These are phyloP conservation scores for Aspergillus aculeatus DNA, from an alignment of 2,329 filamentous ascomycete genomes.

Conservation along the genomic window DNA sequence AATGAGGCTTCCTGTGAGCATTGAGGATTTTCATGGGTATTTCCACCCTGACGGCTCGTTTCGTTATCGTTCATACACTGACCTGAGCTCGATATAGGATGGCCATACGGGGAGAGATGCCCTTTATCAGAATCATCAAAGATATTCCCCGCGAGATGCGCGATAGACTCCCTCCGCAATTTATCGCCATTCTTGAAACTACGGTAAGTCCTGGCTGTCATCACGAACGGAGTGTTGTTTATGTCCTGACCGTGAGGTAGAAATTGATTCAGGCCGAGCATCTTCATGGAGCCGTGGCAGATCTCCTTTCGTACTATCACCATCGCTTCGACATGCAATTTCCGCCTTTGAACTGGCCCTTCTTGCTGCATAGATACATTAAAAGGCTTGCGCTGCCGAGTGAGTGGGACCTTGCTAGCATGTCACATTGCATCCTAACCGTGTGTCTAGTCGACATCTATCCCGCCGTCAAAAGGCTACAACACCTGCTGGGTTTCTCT, in stretches of 20 bases:
- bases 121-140: slow-evolving; percentile 65
- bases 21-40: slow-evolving; percentile 65
- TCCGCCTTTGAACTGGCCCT: slow-evolving; percentile 68
- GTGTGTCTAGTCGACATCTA: slow-evolving; percentile 30
- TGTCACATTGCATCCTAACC: neutral
- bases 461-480: slow-evolving; percentile 60
- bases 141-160: slow-evolving; percentile 46
- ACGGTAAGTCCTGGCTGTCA: slow-evolving; percentile 26
- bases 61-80: neutral
- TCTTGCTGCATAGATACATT: slow-evolving; percentile 68
- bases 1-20: slow-evolving; percentile 70
- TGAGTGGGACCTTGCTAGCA: slow-evolving; percentile 41
- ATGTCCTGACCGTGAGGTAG: slow-evolving; percentile 12
- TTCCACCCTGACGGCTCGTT: neutral
- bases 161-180: slow-evolving; percentile 44
- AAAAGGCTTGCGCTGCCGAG: slow-evolving; percentile 72
- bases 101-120: slow-evolving; percentile 67
- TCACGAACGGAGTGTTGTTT: neutral
- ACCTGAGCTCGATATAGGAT: slow-evolving; percentile 20
- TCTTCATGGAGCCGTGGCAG: slow-evolving; percentile 64
- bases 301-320: slow-evolving; percentile 63
- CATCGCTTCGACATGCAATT: slow-evolving; percentile 68
- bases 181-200: slow-evolving; percentile 41
- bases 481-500: slow-evolving; percentile 55
- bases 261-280: slow-evolving; percentile 50